phyloP scores from a whole-genome alignment of 2,329 filamentous ascomycete genomes.

The Aureobasidium sp. region DNA sequence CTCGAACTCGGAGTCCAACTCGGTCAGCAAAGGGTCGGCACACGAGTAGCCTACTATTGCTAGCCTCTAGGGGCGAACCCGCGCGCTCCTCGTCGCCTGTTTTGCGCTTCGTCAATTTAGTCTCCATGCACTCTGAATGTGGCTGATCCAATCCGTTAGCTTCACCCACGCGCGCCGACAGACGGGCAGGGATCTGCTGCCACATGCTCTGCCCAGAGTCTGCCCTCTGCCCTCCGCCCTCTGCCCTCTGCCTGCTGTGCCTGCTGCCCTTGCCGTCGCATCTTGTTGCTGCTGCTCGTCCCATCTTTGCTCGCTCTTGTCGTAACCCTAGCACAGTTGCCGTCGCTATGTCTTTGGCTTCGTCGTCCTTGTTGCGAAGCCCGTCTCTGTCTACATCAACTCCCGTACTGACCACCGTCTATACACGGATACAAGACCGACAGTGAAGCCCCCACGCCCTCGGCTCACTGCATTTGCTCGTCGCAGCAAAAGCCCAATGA shows the following conservation, averaged over 20 bases:
- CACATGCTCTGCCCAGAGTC: neutral
- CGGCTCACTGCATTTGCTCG: neutral
- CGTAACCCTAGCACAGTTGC: neutral
- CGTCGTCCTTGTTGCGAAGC: neutral
- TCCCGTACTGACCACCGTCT: neutral
- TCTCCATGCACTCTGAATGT: neutral
- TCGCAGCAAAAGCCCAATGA: neutral
- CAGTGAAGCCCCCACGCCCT: neutral
- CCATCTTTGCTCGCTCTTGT: neutral
- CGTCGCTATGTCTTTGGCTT: no score
- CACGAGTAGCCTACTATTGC: neutral
- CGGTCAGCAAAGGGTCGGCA: conserved; percentile 1
- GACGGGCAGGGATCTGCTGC: conserved; percentile 6
- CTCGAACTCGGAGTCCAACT: neutral
- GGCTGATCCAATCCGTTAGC: neutral
- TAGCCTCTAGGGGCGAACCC: neutral
- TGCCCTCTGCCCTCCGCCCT: neutral
- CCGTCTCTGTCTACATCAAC: neutral
- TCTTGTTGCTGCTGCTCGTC: neutral
- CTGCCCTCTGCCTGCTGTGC: neutral
- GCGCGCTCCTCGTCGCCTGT: neutral
- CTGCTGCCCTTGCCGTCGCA: neutral
- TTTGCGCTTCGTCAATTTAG: neutral
- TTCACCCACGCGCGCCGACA: neutral
- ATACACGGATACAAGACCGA: neutral